A percentile compares a stretch with the other conserved stretches of the same genome.
phyloP scores from a whole-genome alignment of 2,329 filamentous ascomycete species.

The Aspergillus ibericus region DNA sequence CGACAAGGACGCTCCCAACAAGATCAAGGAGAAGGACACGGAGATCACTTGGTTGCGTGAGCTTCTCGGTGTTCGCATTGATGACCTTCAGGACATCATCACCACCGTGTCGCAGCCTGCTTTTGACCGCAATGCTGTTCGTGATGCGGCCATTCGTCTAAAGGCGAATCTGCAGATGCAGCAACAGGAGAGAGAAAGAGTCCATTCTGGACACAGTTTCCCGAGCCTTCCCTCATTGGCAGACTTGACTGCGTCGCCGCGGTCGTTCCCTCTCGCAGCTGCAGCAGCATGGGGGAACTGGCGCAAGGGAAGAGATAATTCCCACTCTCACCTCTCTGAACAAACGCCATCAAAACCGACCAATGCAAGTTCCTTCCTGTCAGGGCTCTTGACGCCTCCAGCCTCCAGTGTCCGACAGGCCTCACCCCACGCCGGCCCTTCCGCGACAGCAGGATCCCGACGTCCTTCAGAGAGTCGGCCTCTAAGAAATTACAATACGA shows the following conservation, averaged over 20 bases:
- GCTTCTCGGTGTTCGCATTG: constrained; percentile 82
- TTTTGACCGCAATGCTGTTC: constrained; percentile 76
- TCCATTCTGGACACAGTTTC: constrained; percentile 66
- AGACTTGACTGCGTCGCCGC: constrained; percentile 73
- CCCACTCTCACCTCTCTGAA: constrained; percentile 46
- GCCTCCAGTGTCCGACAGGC: constrained; percentile 69
- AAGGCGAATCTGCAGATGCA: constrained; percentile 98
- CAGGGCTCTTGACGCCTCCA: constrained; percentile 86
- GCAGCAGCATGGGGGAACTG: constrained; percentile 98
- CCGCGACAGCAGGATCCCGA: constrained; percentile 29
- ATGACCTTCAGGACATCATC: constrained; percentile 92
- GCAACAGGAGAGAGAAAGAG: constrained; percentile 87
- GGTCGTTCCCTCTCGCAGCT: constrained; percentile 75
- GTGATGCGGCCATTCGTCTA: constrained; percentile 88
- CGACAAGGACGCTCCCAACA: constrained; percentile 75
- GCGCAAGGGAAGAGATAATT: constrained; percentile 67
- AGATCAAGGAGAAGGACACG: constrained; percentile 87
- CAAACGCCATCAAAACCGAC: constrained; percentile 63
- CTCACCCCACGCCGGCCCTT: constrained; percentile 46
- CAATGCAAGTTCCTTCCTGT: constrained; percentile 63
- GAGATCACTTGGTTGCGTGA: constrained; percentile 96
- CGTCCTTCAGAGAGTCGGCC: constrained; percentile 38
- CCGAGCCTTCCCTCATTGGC: constrained; percentile 77
- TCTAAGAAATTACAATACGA: constrained; percentile 32
- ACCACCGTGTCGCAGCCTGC: constrained; percentile 70